Evolutionary conservation across 768 basidiomycete species (phyloP).

Genomic region (Panaeolus cyanescens): DNA sequence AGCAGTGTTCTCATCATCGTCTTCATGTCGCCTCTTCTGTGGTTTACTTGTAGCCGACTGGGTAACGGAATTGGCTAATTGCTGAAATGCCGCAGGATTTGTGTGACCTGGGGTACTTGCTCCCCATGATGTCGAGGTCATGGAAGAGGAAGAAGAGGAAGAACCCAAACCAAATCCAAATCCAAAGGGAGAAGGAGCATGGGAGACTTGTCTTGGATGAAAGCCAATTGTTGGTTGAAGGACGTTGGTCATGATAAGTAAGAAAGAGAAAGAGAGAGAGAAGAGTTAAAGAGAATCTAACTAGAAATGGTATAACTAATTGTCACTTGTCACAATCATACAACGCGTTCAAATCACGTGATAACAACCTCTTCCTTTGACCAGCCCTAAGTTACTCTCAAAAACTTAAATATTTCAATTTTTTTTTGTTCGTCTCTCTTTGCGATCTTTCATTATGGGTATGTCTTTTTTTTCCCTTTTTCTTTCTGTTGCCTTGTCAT

Average conservation of each 20-base stretch:
- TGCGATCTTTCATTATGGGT: slow-evolving; percentile 11
- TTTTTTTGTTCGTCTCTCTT: slow-evolving; percentile 15
- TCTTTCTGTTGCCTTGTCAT: slow-evolving; percentile 16
- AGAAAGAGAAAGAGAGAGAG: slow-evolving; percentile 18
- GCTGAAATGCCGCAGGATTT: slow-evolving; percentile 55
- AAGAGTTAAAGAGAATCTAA: slow-evolving; percentile 6
- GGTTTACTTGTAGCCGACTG: slow-evolving; percentile 41
- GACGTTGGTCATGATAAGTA: slow-evolving; percentile 68
- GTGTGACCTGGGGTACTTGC: slow-evolving; percentile 47
- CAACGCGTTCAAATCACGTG: slow-evolving; percentile 7
- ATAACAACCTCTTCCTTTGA: neutral
- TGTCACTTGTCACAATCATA: slow-evolving; percentile 4
- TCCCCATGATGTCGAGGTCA: slow-evolving; percentile 49
- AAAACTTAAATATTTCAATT: slow-evolving; percentile 11
- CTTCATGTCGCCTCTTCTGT: slow-evolving; percentile 68
- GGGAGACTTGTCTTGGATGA: slow-evolving; percentile 55
- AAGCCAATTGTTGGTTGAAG: slow-evolving; percentile 68
- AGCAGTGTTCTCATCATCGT: slow-evolving; percentile 55
- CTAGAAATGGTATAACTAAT: slow-evolving; percentile 2
- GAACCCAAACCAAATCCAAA: slow-evolving; percentile 71
- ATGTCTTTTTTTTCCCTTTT: slow-evolving; percentile 10
- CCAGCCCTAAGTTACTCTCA: slow-evolving; percentile 39
- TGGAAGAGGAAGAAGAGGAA: slow-evolving; percentile 39
- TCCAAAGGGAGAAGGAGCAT: slow-evolving; percentile 66
- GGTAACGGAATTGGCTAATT: slow-evolving; percentile 52